Evolutionary conservation across 108 stramenopile genomes (phyloP).

Genomic region (Pseudonitzschia pungens): DNA sequence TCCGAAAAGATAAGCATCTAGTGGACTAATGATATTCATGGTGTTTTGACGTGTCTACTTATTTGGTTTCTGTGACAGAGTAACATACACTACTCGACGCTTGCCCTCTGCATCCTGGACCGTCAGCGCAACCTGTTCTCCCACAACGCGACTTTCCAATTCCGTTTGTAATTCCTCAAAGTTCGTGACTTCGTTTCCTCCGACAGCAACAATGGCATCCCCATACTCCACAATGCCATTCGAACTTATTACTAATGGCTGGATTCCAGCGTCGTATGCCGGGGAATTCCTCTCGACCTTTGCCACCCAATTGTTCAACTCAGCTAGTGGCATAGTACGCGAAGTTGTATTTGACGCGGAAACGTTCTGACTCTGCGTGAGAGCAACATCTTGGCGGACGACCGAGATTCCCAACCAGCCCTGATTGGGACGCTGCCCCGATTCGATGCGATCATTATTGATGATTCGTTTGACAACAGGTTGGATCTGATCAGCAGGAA

Average conservation of each 20-base stretch:
- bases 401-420: constrained; percentile 47
- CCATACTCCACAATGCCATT: constrained; percentile 34
- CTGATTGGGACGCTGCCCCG: constrained; percentile 4
- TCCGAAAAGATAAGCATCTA: too few relatives aligned
- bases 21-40: not conserved
- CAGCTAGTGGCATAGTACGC: not conserved
- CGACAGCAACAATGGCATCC: constrained; percentile 67
- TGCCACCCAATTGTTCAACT: constrained; percentile 31
- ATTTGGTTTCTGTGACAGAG: constrained; percentile 43
- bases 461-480: constrained; percentile 41
- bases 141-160: constrained; percentile 45
- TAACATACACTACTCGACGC: constrained; percentile 65
- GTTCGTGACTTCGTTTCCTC: constrained; percentile 47
- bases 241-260: constrained; percentile 18
- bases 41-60: not conserved
- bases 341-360: not conserved
- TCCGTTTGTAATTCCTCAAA: constrained; percentile 51
- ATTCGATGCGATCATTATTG: constrained; percentile 29
- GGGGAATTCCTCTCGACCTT: constrained; percentile 41
- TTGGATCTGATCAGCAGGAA: constrained; percentile 65
- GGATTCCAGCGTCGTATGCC: constrained; percentile 45
- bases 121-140: constrained; percentile 63
- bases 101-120: constrained; percentile 56
- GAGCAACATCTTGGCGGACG: constrained; percentile 16
- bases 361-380: not conserved